Evolutionary conservation across 495 filamentous ascomycete genomes (phyloP), one percentile per base, ranked within the genome.

Genomic region (Penicillium riverlandense): DNA sequence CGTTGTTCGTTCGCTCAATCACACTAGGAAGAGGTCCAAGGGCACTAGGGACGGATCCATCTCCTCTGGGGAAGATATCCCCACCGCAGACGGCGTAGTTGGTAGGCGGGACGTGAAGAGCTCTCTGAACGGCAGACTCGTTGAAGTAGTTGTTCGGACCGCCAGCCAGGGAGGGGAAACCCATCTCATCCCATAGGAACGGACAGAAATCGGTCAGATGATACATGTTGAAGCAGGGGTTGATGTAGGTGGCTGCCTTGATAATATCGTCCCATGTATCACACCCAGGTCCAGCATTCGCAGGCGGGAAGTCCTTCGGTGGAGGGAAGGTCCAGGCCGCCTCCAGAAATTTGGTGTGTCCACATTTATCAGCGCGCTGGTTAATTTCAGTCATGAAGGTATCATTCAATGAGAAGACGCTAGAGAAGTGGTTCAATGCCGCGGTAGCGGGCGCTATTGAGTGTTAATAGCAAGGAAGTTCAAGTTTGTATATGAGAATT

Each of bases 191-290:
- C 78, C 76, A 88, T 3, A 84, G 71, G 34, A 82, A 62, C 0
- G 87, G 87, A 59, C 87, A 92, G 33, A 78, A 86, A 44, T 79
- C 82, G 14, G 79, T 74, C 13, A 92, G 72, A 44, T 87, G 79
- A 63, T 90, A 91, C 37, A 84, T 67, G 67, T 87, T 79, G 69
- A 86, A 92, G 69, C 87, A 91, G 0, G 87, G 87, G 66, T 91
- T 92, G 28, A 84, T 62, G 28, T 66, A 45, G 15, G 67, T 54
- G 12, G 71, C 74, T 22, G 83, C 86, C 11, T 66, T 57, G 37
- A 70, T 63, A 41, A 86, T 75, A 32, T 76, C 67, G 47, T 72
- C 65, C 63, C 71, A 86, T 16, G 84, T 51, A 14, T 71, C 66
- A 59, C 84, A 89, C 29, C 68, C 73, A 11, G 29, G 40, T 47